Percentiles rank a stretch among this genome's conserved stretches.
Conservation (phyloP, 2,329 filamentous ascomycete species). For the Immersiporthe knoxdaviesiana region DNA sequence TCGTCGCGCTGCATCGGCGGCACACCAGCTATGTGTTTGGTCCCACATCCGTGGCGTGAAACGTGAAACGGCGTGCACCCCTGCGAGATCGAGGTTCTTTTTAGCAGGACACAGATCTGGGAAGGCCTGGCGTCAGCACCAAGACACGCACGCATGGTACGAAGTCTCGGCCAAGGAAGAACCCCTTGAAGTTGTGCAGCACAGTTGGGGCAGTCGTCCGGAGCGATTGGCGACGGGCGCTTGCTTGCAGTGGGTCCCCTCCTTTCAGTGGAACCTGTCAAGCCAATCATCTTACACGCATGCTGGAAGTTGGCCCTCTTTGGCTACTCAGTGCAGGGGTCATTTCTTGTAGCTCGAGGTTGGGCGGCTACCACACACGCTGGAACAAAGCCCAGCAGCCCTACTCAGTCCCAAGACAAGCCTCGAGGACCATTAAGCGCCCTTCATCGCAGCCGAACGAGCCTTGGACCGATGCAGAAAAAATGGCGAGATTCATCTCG, state of each 20-base stretch:
- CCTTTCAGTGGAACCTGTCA: not conserved
- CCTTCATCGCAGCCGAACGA: constrained; percentile 17
- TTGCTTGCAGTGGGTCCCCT: constrained; percentile 22
- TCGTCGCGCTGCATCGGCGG: not conserved
- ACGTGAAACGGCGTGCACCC: not conserved
- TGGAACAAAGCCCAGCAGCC: not conserved
- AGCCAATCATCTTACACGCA: constrained; percentile 28
- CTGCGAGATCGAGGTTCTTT: not conserved
- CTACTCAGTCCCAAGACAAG: not conserved
- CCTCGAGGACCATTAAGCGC: constrained; percentile 25
- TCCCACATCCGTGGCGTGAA: not conserved
- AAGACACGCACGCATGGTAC: not conserved
- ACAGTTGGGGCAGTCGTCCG: constrained; percentile 9
- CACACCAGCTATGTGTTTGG: not conserved
- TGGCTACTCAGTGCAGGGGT: not conserved
- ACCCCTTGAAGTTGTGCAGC: constrained; percentile 18
- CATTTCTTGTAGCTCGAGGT: not conserved
- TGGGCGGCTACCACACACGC: constrained; percentile 15
- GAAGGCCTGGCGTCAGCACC: not conserved
- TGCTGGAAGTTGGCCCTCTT: not conserved
- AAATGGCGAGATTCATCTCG: constrained; percentile 28
- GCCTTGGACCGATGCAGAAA: constrained; percentile 14
- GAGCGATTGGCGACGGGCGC: constrained; percentile 26
- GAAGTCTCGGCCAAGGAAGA: not conserved
- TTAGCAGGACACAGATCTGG: not conserved